A percentile compares a stretch with the other conserved stretches of the same genome.
Evolutionary conservation across 495 filamentous ascomycete species (phyloP).

Genomic region (Daldinia grandis): DNA sequence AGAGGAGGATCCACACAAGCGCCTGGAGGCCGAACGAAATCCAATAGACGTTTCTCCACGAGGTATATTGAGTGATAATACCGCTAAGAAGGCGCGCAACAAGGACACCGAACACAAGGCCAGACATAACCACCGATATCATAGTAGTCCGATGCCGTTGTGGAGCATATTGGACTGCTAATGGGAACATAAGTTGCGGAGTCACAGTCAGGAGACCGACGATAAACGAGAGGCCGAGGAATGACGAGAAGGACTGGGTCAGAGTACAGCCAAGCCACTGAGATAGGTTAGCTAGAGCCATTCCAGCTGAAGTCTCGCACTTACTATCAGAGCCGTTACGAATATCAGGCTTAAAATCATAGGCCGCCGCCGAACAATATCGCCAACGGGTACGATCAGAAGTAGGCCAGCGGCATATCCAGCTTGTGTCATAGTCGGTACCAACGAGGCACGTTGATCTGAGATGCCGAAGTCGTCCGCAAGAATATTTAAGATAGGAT

Average conservation of each 20-base stretch:
- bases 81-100: slow-evolving; percentile 81
- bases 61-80: slow-evolving; percentile 72
- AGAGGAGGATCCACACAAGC: slow-evolving; percentile 71
- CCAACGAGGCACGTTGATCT: slow-evolving; percentile 61
- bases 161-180: slow-evolving; percentile 84
- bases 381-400: slow-evolving; percentile 80
- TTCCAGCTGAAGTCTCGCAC: not conserved
- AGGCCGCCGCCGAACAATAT: slow-evolving; percentile 72
- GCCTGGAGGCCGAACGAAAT: slow-evolving; percentile 77
- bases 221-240: slow-evolving; percentile 74
- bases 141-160: slow-evolving; percentile 71
- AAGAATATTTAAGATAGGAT: slow-evolving; percentile 72
- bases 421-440: slow-evolving; percentile 82
- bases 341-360: slow-evolving; percentile 73
- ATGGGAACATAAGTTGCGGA: slow-evolving; percentile 83
- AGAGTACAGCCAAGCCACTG: slow-evolving; percentile 75
- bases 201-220: slow-evolving; percentile 81
- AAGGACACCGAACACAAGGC: slow-evolving; percentile 78
- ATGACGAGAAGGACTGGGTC: slow-evolving; percentile 69
- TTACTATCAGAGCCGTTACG: slow-evolving; percentile 71
- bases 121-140: slow-evolving; percentile 77
- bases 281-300: slow-evolving; percentile 9
- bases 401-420: slow-evolving; percentile 80
- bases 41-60: slow-evolving; percentile 85
- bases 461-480: slow-evolving; percentile 68